A percentile compares a stretch with the other conserved stretches of the same genome.
Evolutionary conservation across 805 yeast genomes (phyloP).

Genomic region (Starmerella geochares): DNA sequence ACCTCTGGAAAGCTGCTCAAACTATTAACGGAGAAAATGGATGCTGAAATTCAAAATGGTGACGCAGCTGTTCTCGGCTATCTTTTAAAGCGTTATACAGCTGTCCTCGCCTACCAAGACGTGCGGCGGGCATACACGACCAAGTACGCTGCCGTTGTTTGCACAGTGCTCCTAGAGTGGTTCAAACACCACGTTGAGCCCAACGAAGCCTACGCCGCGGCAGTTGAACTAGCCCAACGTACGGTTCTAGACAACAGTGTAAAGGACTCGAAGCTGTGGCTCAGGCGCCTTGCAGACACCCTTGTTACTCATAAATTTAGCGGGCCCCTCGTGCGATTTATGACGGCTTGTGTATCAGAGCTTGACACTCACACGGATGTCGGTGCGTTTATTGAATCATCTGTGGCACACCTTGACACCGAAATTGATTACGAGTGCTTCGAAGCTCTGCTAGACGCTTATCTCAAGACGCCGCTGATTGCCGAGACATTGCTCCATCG

Average conservation of each 20-base stretch:
- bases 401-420: slow-evolving; percentile 9
- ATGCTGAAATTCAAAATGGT: slow-evolving; percentile 31
- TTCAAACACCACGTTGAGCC: slow-evolving; percentile 11
- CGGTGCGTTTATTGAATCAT: slow-evolving; percentile 6
- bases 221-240: slow-evolving; percentile 17
- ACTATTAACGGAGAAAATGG: slow-evolving; percentile 37
- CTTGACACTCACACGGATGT: slow-evolving; percentile 9
- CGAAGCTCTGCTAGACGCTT: slow-evolving; percentile 12
- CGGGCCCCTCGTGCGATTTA: slow-evolving; percentile 12
- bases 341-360: slow-evolving; percentile 16
- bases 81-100: slow-evolving; percentile 43
- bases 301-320: slow-evolving; percentile 8
- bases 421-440: slow-evolving; percentile 21
- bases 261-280: slow-evolving; percentile 20
- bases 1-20: slow-evolving; percentile 52
- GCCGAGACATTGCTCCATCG: slow-evolving; percentile 10
- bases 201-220: slow-evolving; percentile 7
- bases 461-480: slow-evolving; percentile 7
- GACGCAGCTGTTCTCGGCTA: slow-evolving; percentile 59
- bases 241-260: slow-evolving; percentile 17
- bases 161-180: slow-evolving; percentile 21
- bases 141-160: slow-evolving; percentile 11
- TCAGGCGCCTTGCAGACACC: slow-evolving; percentile 15
- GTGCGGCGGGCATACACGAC: slow-evolving; percentile 11
- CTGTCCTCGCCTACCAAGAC: slow-evolving; percentile 35